These are phyloP conservation scores for Paxillus involutus DNA, from an alignment of 768 basidiomycete species.

Conservation along the genomic window DNA sequence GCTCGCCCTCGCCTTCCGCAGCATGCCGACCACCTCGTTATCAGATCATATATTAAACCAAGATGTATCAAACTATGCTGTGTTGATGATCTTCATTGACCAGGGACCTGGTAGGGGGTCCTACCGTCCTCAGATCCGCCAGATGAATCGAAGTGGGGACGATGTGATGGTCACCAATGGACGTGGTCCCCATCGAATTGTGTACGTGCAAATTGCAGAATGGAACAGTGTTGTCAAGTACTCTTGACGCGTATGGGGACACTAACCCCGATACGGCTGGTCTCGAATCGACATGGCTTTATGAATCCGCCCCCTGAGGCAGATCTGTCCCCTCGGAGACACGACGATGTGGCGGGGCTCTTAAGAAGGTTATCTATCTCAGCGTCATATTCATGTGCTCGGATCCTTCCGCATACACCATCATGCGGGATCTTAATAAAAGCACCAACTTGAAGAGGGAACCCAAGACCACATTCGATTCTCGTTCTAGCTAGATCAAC, in stretches of 20 bases:
- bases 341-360: constrained; percentile 21
- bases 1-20: too few species aligned
- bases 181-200: too few species aligned
- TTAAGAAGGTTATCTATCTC: constrained; percentile 19
- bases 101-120: not conserved
- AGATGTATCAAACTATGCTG: not conserved
- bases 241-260: too few species aligned
- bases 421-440: too few species aligned
- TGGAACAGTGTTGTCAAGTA: too few species aligned
- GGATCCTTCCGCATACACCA: not conserved
- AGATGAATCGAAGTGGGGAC: not conserved
- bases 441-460: too few species aligned
- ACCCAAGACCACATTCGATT: not conserved
- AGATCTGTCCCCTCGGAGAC: not conserved
- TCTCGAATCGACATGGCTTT: too few species aligned
- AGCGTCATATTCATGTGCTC: not conserved
- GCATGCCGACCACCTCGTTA: constrained; percentile 8
- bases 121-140: not conserved
- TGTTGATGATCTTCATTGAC: constrained; percentile 7
- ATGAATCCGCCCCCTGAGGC: not conserved
- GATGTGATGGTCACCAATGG: not conserved
- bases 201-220: too few species aligned
- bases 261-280: too few species aligned
- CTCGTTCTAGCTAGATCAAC: constrained; percentile 12
- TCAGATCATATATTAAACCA: not conserved